Conservation (phyloP, 371 early-diverging fungal genomes). For the Gilbertella persicaria region DNA sequence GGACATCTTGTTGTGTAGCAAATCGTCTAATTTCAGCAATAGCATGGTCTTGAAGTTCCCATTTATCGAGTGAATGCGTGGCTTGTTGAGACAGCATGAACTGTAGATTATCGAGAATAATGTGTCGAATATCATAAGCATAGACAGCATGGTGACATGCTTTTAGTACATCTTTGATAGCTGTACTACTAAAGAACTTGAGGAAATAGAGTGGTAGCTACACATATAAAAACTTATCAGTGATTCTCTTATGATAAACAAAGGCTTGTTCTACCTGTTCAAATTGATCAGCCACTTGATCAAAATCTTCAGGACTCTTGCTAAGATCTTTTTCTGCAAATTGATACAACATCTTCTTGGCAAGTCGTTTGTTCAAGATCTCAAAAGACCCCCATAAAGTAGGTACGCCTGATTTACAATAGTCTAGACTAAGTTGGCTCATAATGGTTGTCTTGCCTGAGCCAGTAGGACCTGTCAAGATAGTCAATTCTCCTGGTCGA, state of each 20-base stretch:
- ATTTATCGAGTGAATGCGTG: slow-evolving; percentile 58
- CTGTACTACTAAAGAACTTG: slow-evolving; percentile 77
- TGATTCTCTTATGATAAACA: too few relatives aligned
- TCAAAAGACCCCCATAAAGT: slow-evolving; percentile 86
- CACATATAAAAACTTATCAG: too few relatives aligned
- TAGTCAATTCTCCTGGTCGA: slow-evolving; percentile 75
- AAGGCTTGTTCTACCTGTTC: slow-evolving; percentile 47
- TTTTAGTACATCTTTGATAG: slow-evolving; percentile 62
- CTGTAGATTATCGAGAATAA: slow-evolving; percentile 79
- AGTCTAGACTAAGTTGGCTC: slow-evolving; percentile 74
- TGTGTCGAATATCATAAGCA: slow-evolving; percentile 73
- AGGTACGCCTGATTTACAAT: slow-evolving; percentile 71
- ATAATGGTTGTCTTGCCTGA: slow-evolving; percentile 80
- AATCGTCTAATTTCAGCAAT: slow-evolving; percentile 67
- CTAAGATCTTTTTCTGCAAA: slow-evolving; percentile 62
- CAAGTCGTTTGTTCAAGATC: slow-evolving; percentile 70
- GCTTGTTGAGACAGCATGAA: slow-evolving; percentile 80
- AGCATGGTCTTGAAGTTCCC: slow-evolving; percentile 75
- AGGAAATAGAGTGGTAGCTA: slow-evolving; percentile 77
- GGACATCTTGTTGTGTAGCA: slow-evolving; percentile 75
- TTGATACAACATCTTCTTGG: slow-evolving; percentile 75
- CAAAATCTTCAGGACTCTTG: slow-evolving; percentile 47
- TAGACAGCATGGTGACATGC: slow-evolving; percentile 76
- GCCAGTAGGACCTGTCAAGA: slow-evolving; percentile 78
- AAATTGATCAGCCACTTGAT: slow-evolving; percentile 62